These are phyloP conservation scores for Spizellomyces punctatus DNA, from an alignment of 192 early-diverging fungal genomes.

Conservation along the genomic window DNA sequence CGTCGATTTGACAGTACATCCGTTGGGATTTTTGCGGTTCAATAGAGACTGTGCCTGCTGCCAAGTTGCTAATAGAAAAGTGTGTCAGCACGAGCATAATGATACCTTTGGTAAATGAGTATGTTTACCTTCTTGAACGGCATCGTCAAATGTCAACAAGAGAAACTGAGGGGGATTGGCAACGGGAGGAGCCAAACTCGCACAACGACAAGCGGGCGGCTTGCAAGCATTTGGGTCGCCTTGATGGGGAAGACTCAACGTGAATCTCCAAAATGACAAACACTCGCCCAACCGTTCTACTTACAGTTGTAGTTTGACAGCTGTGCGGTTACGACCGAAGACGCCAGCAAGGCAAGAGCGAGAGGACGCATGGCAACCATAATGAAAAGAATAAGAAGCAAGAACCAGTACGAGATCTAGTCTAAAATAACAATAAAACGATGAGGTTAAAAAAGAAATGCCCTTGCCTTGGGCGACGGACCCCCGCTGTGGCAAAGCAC, in stretches of 20 bases:
- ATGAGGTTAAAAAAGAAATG: too few relatives aligned
- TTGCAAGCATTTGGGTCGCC: conserved; percentile 38
- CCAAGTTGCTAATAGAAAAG: conserved; percentile 16
- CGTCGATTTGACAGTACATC: conserved; percentile 61
- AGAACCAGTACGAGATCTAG: too few relatives aligned
- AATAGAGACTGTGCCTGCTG: conserved; percentile 13
- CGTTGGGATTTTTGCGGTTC: conserved; percentile 53
- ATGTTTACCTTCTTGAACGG: conserved; percentile 16
- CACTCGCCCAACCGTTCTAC: not conserved
- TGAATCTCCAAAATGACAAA: not conserved
- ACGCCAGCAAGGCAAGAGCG: not conserved
- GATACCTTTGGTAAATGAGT: not conserved
- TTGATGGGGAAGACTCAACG: not conserved
- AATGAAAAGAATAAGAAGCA: too few relatives aligned
- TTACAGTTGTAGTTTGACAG: not conserved
- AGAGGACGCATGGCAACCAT: too few relatives aligned
- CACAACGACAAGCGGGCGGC: conserved; percentile 35
- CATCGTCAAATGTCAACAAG: conserved; percentile 36
- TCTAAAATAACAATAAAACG: too few relatives aligned
- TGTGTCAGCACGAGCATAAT: not conserved
- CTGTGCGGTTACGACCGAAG: not conserved
- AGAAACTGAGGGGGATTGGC: conserved; percentile 42
- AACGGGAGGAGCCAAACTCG: conserved; percentile 27
- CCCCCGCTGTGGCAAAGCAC: too few relatives aligned
- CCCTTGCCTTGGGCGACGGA: too few relatives aligned